Evolutionary conservation across 768 basidiomycete species (phyloP).

Genomic region (Trichaptum fuscoviolaceum): DNA sequence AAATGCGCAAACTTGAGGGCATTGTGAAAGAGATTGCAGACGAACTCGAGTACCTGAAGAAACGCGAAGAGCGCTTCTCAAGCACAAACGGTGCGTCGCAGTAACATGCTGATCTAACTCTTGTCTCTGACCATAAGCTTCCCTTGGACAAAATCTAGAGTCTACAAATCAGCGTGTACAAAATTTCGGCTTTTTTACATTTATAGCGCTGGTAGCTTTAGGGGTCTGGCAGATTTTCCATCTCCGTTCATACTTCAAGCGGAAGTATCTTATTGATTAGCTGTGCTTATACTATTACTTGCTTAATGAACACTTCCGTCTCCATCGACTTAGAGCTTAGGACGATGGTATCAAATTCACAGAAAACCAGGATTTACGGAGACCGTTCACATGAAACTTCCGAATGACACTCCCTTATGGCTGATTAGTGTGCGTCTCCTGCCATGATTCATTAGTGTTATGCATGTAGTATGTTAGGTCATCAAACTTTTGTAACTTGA

Average conservation of each 20-base stretch:
- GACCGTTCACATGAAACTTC: too few relatives aligned
- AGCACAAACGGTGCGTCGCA: constrained; percentile 76
- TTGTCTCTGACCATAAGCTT: constrained; percentile 3
- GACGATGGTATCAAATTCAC: too few relatives aligned
- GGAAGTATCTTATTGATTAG: constrained; percentile 88
- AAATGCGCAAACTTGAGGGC: constrained; percentile 97
- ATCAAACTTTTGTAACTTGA: too few relatives aligned
- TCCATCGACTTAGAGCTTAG: too few relatives aligned
- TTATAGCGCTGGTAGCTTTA: constrained; percentile 68
- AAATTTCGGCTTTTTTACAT: constrained; percentile 88
- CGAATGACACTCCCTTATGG: too few relatives aligned
- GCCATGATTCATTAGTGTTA: too few relatives aligned
- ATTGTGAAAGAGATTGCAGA: constrained; percentile 92
- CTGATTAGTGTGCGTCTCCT: too few relatives aligned
- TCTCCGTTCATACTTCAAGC: constrained; percentile 91
- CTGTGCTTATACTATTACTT: constrained; percentile 1
- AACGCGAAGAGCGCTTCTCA: constrained; percentile 83
- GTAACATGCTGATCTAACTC: background rate
- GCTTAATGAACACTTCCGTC: background rate
- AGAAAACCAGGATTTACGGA: too few relatives aligned
- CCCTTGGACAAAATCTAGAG: constrained; percentile 40
- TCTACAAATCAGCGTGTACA: constrained; percentile 91
- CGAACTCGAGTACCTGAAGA: constrained; percentile 87
- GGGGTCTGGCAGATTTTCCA: constrained; percentile 96
- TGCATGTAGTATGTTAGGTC: too few relatives aligned